A percentile compares a stretch with the other conserved stretches of the same genome.
phyloP scores from a whole-genome alignment of 495 filamentous ascomycete species.

The Cercophora samala region DNA sequence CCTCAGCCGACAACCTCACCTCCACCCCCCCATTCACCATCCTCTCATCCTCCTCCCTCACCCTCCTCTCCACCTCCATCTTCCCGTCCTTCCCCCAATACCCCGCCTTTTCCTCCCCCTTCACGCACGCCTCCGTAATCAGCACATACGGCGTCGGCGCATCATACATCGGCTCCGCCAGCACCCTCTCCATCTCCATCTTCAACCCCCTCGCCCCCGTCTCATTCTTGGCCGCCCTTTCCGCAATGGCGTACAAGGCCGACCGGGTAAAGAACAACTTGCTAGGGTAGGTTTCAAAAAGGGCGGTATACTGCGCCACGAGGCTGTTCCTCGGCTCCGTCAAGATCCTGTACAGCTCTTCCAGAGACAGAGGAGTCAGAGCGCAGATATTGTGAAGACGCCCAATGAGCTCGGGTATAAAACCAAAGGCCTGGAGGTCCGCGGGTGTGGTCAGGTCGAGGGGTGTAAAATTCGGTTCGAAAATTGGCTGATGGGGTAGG shows the following conservation, averaged over 20 bases:
- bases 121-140: constrained; percentile 70
- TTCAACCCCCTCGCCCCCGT: constrained; percentile 86
- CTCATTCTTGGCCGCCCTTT: constrained; percentile 66
- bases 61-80: constrained; percentile 51
- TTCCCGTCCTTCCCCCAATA: constrained; percentile 52
- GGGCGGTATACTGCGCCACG: constrained; percentile 76
- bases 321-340: constrained; percentile 89
- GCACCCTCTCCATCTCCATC: constrained; percentile 82
- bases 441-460: constrained; percentile 76
- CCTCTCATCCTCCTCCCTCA: constrained; percentile 52
- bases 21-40: constrained; percentile 3
- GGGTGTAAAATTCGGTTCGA: constrained; percentile 58
- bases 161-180: constrained; percentile 90
- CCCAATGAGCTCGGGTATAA: constrained; percentile 92
- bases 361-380: constrained; percentile 72
- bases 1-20: constrained; percentile 32
- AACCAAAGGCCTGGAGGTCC: constrained; percentile 86
- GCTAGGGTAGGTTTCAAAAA: constrained; percentile 79
- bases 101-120: constrained; percentile 53
- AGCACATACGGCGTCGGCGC: constrained; percentile 65
- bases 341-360: constrained; percentile 78
- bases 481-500: constrained; percentile 42
- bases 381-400: constrained; percentile 85
- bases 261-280: constrained; percentile 78
- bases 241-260: constrained; percentile 75